These are phyloP conservation scores for Podochytrium sp. DNA, from an alignment of 192 early-diverging fungal genomes.

Conservation along the genomic window DNA sequence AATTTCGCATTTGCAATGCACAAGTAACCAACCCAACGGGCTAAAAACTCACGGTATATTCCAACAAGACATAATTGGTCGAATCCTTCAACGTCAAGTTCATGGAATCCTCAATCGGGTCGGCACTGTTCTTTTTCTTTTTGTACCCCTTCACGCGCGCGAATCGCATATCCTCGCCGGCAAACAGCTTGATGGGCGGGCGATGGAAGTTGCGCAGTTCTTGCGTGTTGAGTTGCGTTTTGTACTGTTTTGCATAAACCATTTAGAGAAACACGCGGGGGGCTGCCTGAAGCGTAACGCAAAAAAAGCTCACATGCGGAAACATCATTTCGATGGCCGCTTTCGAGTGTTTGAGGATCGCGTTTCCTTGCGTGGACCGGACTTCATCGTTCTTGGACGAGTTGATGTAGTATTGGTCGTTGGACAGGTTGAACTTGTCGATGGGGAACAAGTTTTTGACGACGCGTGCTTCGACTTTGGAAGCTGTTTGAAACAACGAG, in stretches of 20 bases:
- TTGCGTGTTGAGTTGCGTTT: conserved; percentile 75
- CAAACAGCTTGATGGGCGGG: conserved; percentile 70
- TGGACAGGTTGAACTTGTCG: conserved; percentile 85
- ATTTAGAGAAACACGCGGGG: not conserved
- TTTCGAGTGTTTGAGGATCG: conserved; percentile 82
- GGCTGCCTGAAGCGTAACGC: too few relatives aligned
- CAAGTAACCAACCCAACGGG: not conserved
- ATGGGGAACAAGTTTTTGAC: conserved; percentile 36
- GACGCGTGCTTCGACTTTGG: not conserved
- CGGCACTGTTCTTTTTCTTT: conserved; percentile 59
- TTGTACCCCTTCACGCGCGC: conserved; percentile 78
- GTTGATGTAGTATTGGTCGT: conserved; percentile 86
- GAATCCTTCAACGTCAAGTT: conserved; percentile 91
- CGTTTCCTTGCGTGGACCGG: conserved; percentile 84
- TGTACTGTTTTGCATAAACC: conserved; percentile 68
- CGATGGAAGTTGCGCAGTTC: conserved; percentile 92
- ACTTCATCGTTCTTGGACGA: conserved; percentile 73
- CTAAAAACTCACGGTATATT: conserved; percentile 75
- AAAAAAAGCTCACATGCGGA: conserved; percentile 60
- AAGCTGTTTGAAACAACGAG: too few relatives aligned
- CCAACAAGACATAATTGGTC: conserved; percentile 79
- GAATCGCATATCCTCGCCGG: conserved; percentile 67
- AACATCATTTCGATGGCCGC: conserved; percentile 83
- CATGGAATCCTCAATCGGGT: conserved; percentile 77
- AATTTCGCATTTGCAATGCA: too few relatives aligned